A percentile compares a stretch with the other conserved stretches of the same genome.
phyloP scores from a whole-genome alignment of 2,329 filamentous ascomycete species.

The Myriosclerotinia scirpicola region DNA sequence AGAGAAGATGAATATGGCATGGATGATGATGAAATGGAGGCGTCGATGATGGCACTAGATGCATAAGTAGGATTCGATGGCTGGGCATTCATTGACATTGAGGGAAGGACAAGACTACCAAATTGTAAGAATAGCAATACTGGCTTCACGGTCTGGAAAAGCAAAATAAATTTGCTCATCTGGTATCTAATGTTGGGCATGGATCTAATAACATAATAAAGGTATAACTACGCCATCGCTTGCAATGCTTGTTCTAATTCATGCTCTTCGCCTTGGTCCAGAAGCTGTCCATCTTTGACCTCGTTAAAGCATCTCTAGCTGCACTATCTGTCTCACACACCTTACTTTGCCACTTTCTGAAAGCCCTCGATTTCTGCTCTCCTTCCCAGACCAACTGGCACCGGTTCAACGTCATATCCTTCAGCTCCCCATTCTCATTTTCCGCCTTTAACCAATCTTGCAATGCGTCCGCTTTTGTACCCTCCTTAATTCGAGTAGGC shows the following conservation, averaged over 20 bases:
- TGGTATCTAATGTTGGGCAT: constrained; percentile 16
- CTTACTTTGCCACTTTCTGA: constrained; percentile 84
- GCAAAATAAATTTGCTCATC: constrained; percentile 11
- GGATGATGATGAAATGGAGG: constrained; percentile 46
- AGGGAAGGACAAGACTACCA: background rate
- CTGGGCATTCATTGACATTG: background rate
- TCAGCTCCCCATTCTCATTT: constrained; percentile 74
- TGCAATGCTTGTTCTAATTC: constrained; percentile 29
- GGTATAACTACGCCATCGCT: background rate
- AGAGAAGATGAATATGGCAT: constrained; percentile 38
- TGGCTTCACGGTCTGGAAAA: background rate
- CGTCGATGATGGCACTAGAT: constrained; percentile 51
- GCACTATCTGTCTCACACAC: constrained; percentile 92
- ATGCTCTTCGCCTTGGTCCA: constrained; percentile 82
- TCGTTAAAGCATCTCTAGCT: constrained; percentile 74
- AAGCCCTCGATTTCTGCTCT: constrained; percentile 74
- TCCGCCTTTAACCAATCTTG: constrained; percentile 78
- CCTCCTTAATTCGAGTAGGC: constrained; percentile 61
- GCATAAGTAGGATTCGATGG: constrained; percentile 20
- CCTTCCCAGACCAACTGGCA: constrained; percentile 90
- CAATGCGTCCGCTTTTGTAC: constrained; percentile 61
- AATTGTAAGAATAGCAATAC: constrained; percentile 14
- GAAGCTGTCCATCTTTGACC: constrained; percentile 91
- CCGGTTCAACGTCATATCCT: constrained; percentile 78
- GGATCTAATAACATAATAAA: background rate